Base-by-base conservation (phyloP, 2,329 filamentous ascomycete genomes). In the Fusarium piperis region DNA sequence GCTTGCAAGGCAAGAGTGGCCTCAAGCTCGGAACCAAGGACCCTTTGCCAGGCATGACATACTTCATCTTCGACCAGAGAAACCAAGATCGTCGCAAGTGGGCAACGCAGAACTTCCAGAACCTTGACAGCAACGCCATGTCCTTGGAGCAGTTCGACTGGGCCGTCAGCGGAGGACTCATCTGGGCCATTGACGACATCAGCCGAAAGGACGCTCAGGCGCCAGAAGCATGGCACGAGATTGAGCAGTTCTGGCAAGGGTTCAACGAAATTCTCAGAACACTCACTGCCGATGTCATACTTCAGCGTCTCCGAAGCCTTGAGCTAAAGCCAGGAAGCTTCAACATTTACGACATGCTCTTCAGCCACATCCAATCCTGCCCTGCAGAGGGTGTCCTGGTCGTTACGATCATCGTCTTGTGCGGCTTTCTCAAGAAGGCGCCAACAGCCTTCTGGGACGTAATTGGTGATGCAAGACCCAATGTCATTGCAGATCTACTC, bases 381-480 rank as follows among this genome's bases (percentile, higher is more conserved):
- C 82, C 83, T 44, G 85, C 85, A 15, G 86, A 87, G 62, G 83
- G 85, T 3, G 89, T 93, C 23, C 85, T 97, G 65, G 85, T 90
- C 13, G 87, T 91, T 64, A 85, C 96, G 16, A 86, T 97, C 51
- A 89, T 90, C 62, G 90, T 91, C 2, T 88, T 97, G 67, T 89
- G 89, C 48, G 85, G 85, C 13, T 86, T 98, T 16, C 84, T 98
- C 59, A 88, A 91, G 71, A 94, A 93, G 74, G 92, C 93, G 0
- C 88, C 94, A 0, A 88, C 88, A 61, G 92, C 93, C 48, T 96
- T 98, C 75, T 98, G 95, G 95, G 92, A 94, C 75, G 92, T 94
- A 2, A 92, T 97, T 82, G 91, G 93, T 57, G 89, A 94, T 32
- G 93, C 95, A 57, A 92, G 93, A 1, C 92, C 94, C 4, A 91